Evolutionary conservation across 225 moss, liverwort and hornwort species (phyloP).

Genomic region (Marchantia paleacea): DNA sequence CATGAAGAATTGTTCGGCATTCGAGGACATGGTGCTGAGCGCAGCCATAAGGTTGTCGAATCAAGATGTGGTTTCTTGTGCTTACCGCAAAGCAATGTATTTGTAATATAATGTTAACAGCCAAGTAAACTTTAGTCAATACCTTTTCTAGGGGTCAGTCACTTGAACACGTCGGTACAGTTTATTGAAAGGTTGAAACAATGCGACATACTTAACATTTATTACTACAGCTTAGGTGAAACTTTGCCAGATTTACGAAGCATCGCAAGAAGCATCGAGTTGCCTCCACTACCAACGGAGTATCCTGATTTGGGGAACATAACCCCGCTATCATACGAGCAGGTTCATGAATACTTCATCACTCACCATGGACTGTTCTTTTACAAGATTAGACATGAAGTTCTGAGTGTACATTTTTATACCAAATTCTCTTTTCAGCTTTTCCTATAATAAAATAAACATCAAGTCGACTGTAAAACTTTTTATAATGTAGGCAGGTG

Average conservation of each 20-base stretch:
- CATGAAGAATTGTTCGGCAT: not conserved
- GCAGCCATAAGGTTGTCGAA: not conserved
- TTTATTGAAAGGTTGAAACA: not conserved
- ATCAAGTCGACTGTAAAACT: not conserved
- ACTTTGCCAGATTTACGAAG: slow-evolving; percentile 21
- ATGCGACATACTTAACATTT: not conserved
- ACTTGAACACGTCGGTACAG: not conserved
- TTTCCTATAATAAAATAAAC: too few relatives aligned
- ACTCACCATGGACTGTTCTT: not conserved
- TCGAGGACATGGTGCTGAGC: not conserved
- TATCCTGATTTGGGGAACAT: slow-evolving; percentile 30
- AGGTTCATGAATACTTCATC: slow-evolving; percentile 13
- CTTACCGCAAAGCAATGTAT: not conserved
- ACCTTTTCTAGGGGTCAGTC: not conserved
- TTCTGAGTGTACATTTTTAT: too few relatives aligned
- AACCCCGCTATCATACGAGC: slow-evolving; percentile 30
- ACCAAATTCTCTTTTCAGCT: too few relatives aligned
- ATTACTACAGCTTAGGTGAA: slow-evolving; percentile 32
- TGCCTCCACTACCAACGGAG: slow-evolving; percentile 35
- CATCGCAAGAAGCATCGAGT: slow-evolving; percentile 1
- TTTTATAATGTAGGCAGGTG: not conserved
- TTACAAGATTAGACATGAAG: too few relatives aligned
- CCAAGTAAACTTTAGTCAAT: not conserved
- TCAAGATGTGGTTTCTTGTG: not conserved
- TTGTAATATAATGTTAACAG: not conserved